Evolutionary conservation across 1,284 basidiomycete genomes (phyloP), one percentile per base, ranked within the genome.

Genomic region (Thelephora terrestris): DNA sequence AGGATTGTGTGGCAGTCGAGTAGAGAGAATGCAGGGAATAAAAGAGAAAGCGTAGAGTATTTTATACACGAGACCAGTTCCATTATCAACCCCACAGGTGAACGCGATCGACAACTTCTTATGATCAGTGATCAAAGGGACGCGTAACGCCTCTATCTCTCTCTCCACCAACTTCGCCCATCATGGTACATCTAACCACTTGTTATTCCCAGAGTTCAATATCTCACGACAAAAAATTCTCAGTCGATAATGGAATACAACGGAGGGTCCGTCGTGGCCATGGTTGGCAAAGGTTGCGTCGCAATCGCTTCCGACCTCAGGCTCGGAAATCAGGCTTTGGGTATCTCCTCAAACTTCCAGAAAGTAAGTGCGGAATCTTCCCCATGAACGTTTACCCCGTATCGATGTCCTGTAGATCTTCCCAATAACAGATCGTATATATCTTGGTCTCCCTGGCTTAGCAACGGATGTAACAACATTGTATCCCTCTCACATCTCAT

Each of bases 281-380:
- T 99, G 93, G 86, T 87, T 53, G 96, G 96, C 55, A 98, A 98
- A 73, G 90, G 94, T 62, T 99, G 96, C 66, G 96, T 99, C 51
- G 96, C 95, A 50, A 99, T 99, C 69, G 96, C 96, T 29, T 92
- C 85, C 47, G 96, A 99, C 71, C 67, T 97, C 57, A 81, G 96
- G 54, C 72, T 99, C 52, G 96, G 96, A 53, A 89, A 89, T 59
- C 89, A 95, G 64, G 81, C 89, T 10, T 69, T 96, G 58, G 86
- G 90, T 38, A 81, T 99, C 46, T 86, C 94, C 5, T 82, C 84
- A 53, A 89, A 97, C 71, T 97, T 95, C 63, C 88, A 97, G 67
- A 97, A 93, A 81, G 92, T 91, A 51, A 45, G 68, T 56, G 2
- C 27, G 25, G 39, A 12, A 16, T 43, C 18, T 27, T 12, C 12